Evolutionary conservation across 1,284 basidiomycete genomes (phyloP).

Genomic region (Schizophyllum commune): DNA sequence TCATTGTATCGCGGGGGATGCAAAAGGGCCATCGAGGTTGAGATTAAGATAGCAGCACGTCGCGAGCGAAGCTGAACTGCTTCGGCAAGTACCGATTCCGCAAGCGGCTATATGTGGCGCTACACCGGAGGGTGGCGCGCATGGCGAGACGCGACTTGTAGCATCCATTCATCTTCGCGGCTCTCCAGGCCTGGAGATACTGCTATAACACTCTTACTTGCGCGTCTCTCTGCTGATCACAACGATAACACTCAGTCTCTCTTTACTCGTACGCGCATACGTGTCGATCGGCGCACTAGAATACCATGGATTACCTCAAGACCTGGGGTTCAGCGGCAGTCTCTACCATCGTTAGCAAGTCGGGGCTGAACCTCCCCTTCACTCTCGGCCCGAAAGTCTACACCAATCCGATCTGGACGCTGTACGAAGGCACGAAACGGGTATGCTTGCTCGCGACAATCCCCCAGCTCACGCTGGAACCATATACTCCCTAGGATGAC

Average conservation of each 20-base stretch:
- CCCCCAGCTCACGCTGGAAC: slow-evolving; percentile 7
- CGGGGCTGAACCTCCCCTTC: slow-evolving; percentile 86
- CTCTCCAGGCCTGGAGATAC: not conserved
- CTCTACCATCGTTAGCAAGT: slow-evolving; percentile 82
- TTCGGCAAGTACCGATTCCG: too few relatives aligned
- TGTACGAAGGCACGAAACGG: slow-evolving; percentile 85
- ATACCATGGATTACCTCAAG: slow-evolving; percentile 75
- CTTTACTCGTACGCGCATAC: too few relatives aligned
- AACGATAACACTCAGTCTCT: too few relatives aligned
- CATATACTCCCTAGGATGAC: slow-evolving; percentile 64
- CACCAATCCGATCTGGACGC: slow-evolving; percentile 76
- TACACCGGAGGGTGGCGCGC: too few relatives aligned
- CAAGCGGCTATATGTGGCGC: too few relatives aligned
- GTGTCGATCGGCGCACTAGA: not conserved
- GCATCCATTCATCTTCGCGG: not conserved
- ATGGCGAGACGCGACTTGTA: not conserved
- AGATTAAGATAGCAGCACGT: too few relatives aligned
- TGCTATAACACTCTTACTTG: too few relatives aligned
- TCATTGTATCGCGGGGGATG: too few relatives aligned
- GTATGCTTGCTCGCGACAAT: slow-evolving; percentile 35
- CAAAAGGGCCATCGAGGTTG: too few relatives aligned
- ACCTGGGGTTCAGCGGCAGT: slow-evolving; percentile 83
- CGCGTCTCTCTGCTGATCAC: too few relatives aligned
- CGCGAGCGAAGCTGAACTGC: too few relatives aligned
- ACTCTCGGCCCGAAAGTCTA: slow-evolving; percentile 72